A percentile compares a stretch with the other conserved stretches of the same genome.
phyloP scores from a whole-genome alignment of 805 yeast genomes.

The Sugiyamaella valdiviana region DNA sequence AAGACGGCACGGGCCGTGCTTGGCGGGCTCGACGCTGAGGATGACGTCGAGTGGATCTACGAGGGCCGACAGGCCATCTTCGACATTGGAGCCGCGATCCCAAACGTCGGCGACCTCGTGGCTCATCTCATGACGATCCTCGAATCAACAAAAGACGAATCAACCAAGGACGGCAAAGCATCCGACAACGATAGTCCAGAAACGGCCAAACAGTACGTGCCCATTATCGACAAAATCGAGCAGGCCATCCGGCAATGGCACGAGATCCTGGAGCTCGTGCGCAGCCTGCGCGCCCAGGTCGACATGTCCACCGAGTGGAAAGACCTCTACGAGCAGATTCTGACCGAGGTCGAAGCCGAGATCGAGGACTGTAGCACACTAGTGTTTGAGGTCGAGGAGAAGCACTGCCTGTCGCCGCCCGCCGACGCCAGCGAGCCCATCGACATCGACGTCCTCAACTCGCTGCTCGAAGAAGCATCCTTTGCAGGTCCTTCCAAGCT shows the following conservation, averaged over 20 bases:
- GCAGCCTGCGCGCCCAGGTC: slow-evolving; percentile 16
- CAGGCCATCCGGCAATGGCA: slow-evolving; percentile 19
- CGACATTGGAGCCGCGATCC: slow-evolving; percentile 16
- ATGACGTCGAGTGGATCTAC: slow-evolving; percentile 24
- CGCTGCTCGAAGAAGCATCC: slow-evolving; percentile 16
- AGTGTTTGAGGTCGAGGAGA: slow-evolving; percentile 22
- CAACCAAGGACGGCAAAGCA: neutral
- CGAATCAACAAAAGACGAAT: slow-evolving; percentile 12
- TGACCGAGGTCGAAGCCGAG: slow-evolving; percentile 23
- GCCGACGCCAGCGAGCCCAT: slow-evolving; percentile 2
- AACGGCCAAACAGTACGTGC: slow-evolving; percentile 8
- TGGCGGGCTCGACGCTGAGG: slow-evolving; percentile 18
- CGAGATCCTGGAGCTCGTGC: slow-evolving; percentile 14
- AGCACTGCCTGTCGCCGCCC: slow-evolving; percentile 6
- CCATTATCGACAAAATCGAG: slow-evolving; percentile 20
- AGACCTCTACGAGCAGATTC: slow-evolving; percentile 23
- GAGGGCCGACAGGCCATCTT: slow-evolving; percentile 22
- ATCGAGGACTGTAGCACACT: slow-evolving; percentile 16
- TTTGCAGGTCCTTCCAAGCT: slow-evolving; percentile 13
- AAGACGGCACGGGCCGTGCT: slow-evolving; percentile 15
- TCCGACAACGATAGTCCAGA: neutral
- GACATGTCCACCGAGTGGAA: slow-evolving; percentile 26
- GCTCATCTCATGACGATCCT: slow-evolving; percentile 18
- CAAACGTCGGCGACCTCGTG: slow-evolving; percentile 21
- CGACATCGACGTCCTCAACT: slow-evolving; percentile 12